Conservation (phyloP, 1,284 basidiomycete genomes). For the Amylostereum areolatum region DNA sequence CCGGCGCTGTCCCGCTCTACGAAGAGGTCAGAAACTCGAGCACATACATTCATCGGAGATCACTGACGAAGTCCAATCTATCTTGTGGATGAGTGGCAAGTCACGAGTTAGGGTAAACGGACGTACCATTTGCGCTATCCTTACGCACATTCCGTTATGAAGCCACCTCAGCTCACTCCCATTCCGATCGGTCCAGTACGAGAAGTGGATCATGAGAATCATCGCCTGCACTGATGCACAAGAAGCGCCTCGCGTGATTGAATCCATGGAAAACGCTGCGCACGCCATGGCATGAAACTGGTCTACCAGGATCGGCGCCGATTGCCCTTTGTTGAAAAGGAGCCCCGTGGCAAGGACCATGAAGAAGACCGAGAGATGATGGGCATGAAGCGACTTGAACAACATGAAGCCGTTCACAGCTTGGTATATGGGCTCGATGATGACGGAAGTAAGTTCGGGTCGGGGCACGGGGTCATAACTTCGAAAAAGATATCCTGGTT, state of each 20-base stretch:
- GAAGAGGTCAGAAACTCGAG: neutral
- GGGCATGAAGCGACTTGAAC: conserved; percentile 35
- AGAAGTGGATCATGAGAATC: conserved; percentile 39
- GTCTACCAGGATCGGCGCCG: conserved; percentile 24
- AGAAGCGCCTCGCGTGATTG: conserved; percentile 37
- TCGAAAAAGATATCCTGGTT: neutral
- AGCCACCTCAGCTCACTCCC: conserved; percentile 43
- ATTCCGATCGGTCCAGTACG: conserved; percentile 36
- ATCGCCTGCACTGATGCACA: conserved; percentile 42
- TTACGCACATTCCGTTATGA: conserved; percentile 35
- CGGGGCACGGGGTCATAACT: conserved; percentile 38
- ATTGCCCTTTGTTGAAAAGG: conserved; percentile 30
- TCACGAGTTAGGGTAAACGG: neutral
- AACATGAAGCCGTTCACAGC: conserved; percentile 19
- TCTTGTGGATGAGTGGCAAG: neutral
- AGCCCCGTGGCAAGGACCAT: conserved; percentile 39
- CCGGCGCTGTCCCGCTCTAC: conserved; percentile 47
- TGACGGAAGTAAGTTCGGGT: conserved; percentile 30
- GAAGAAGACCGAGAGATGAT: conserved; percentile 45
- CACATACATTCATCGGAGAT: neutral
- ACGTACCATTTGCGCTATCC: conserved; percentile 40
- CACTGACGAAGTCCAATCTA: conserved; percentile 48
- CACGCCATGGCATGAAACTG: conserved; percentile 39
- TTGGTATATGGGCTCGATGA: conserved; percentile 37
- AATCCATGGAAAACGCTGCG: conserved; percentile 39